Conservation (phyloP, 2,329 filamentous ascomycete species). For the Aspergillus alliaceus region DNA sequence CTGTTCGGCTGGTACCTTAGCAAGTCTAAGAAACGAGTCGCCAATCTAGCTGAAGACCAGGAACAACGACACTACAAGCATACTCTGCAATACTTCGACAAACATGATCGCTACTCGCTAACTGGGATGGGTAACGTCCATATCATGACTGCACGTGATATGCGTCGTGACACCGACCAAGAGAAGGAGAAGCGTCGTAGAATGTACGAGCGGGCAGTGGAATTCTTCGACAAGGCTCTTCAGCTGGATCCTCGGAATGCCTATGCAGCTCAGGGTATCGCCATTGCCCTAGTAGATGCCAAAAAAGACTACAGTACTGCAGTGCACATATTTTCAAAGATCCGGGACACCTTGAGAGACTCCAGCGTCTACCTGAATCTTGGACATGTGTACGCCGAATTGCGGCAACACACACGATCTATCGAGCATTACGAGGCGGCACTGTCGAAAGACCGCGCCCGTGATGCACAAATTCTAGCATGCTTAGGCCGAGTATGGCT, state of each 20-base stretch:
- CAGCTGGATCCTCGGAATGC: constrained; percentile 94
- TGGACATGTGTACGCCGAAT: constrained; percentile 86
- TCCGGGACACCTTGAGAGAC: constrained; percentile 87
- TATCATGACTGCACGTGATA: constrained; percentile 83
- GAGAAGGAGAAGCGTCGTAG: constrained; percentile 89
- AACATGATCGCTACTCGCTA: constrained; percentile 95
- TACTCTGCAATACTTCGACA: constrained; percentile 89
- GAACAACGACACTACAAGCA: constrained; percentile 96
- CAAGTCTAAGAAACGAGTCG: constrained; percentile 78
- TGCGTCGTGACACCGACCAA: constrained; percentile 84
- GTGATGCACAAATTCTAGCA: constrained; percentile 76
- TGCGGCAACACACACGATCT: constrained; percentile 85
- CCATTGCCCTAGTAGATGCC: constrained; percentile 90
- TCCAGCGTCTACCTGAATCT: constrained; percentile 88
- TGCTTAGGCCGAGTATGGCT: constrained; percentile 88
- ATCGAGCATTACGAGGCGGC: constrained; percentile 93
- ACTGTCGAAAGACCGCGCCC: constrained; percentile 73
- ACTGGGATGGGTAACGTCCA: constrained; percentile 98
- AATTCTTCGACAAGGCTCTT: constrained; percentile 97
- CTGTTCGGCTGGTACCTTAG: constrained; percentile 95
- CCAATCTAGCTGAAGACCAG: constrained; percentile 81
- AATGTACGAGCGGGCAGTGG: constrained; percentile 86
- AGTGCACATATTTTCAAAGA: constrained; percentile 83
- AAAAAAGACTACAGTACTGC: constrained; percentile 84
- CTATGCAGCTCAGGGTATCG: constrained; percentile 92